Base-by-base conservation (phyloP, 805 yeast species). In the Pichia insulana region DNA sequence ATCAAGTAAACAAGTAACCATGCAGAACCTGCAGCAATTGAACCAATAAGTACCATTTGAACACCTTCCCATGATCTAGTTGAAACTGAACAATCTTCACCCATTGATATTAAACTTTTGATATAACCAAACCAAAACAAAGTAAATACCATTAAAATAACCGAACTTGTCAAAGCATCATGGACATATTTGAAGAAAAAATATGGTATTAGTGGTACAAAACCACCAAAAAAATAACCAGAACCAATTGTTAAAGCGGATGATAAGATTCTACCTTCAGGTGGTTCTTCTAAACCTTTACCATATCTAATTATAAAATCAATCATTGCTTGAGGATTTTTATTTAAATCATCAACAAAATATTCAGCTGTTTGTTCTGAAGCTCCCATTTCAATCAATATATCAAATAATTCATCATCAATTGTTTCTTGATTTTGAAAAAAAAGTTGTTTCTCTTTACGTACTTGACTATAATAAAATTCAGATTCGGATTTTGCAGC, bases 1-100 rank as follows among this genome's bases (percentile, higher is more conserved):
- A 90, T 78, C 49, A 81, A 61, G 59, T 79, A 82, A 28, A 90
- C 98, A 58, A 89, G 74, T 36, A 76, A 77, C 95, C 96, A 90
- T 10, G 98, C 98, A 19, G 95, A 84, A 4, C 96, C 95, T 4
- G 98, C 97, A 18, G 98, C 97, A 27, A 83, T 67, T n/a, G 97
- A 94, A 32, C 98, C 98, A 39, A 86, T 89, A n/a, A 82, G 63
- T 41, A 87, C 79, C 97, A 92, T 90, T 64, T 87, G 94, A 16
- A 82, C 44, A 35, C 97, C 97, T 62, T 89, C 96, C 40, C 69
- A 65, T 3, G 82, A 64, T 56, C 81, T 82, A 49, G 74, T 76
- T 48, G 58, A 54, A 2, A 59, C 55, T n/a, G 85, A 72, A 52
- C 84, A 76, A 47, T 79, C 88, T 19, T 76, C 78, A 42, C 94